A percentile compares a stretch with the other conserved stretches of the same genome.
These are phyloP conservation scores for Globisporangium barbulae DNA, from an alignment of 352 stramenopile genomes.

Conservation along the genomic window DNA sequence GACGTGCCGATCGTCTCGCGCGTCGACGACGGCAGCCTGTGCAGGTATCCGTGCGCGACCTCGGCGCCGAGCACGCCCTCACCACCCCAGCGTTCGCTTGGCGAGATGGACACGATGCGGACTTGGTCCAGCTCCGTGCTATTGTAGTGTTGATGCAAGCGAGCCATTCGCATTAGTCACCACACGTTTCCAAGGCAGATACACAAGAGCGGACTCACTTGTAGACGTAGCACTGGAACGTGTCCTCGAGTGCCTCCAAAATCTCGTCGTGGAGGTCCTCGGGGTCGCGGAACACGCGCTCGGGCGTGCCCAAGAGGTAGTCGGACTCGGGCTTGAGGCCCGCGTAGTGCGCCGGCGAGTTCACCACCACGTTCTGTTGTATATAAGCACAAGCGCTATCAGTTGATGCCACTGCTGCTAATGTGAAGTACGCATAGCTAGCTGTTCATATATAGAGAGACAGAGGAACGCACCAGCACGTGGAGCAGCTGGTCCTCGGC, in stretches of 20 bases:
- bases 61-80: conserved; percentile 92
- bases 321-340: conserved; percentile 88
- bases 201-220: conserved; percentile 51
- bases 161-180: not conserved
- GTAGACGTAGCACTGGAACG: conserved; percentile 98
- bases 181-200: not conserved
- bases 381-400: not conserved
- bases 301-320: conserved; percentile 94
- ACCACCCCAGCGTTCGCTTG: conserved; percentile 85
- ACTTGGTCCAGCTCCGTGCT: conserved; percentile 91
- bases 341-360: conserved; percentile 89
- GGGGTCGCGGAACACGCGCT: conserved; percentile 77
- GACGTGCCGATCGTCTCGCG: conserved; percentile 58
- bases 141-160: not conserved
- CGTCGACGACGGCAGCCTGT: conserved; percentile 87
- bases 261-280: conserved; percentile 91
- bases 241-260: conserved; percentile 84
- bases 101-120: conserved; percentile 86
- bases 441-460: not conserved
- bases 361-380: conserved; percentile 71
- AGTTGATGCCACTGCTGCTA: not conserved
- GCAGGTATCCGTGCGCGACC: conserved; percentile 95
- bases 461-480: conserved; percentile 70
- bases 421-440: too few relatives aligned
- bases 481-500: conserved; percentile 95